Conservation (phyloP, 1,284 basidiomycete genomes). For the Cryptococcus hybrid region DNA sequence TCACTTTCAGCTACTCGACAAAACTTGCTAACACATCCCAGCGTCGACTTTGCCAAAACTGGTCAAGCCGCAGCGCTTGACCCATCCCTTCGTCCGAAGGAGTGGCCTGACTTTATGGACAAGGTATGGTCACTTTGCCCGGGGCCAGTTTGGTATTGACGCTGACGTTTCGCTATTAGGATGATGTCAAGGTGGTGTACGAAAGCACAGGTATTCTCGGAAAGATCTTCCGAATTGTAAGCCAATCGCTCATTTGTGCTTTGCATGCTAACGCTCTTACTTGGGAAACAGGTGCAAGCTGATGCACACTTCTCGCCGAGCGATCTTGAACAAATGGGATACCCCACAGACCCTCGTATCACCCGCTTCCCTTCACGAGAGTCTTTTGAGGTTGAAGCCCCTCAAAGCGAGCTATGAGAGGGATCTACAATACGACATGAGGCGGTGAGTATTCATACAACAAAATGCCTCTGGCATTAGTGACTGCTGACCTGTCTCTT, state of each 20-base stretch:
- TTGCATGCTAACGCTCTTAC: not conserved
- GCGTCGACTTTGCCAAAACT: conserved; percentile 52
- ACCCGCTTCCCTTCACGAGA: conserved; percentile 16
- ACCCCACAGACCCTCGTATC: conserved; percentile 26
- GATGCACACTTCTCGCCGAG: conserved; percentile 32
- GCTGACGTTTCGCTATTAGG: conserved; percentile 7
- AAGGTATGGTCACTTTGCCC: conserved; percentile 19
- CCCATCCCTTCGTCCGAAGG: conserved; percentile 22
- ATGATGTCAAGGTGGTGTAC: conserved; percentile 24
- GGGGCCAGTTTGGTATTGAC: not conserved
- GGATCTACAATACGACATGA: conserved; percentile 35
- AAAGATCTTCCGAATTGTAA: conserved; percentile 39
- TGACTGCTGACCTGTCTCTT: not conserved
- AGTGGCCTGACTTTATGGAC: conserved; percentile 51
- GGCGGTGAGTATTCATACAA: conserved; percentile 15
- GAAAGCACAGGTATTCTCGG: conserved; percentile 41
- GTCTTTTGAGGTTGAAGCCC: conserved; percentile 27
- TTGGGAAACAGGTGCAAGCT: conserved; percentile 24
- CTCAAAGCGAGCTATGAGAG: conserved; percentile 40
- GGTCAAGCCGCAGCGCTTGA: conserved; percentile 41
- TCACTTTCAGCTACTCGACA: not conserved
- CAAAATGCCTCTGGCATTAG: no score
- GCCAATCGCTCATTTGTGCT: not conserved
- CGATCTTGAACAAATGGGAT: conserved; percentile 23
- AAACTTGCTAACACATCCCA: conserved; percentile 5